phyloP scores from a whole-genome alignment of 1,284 basidiomycete species.

The Taiwanofungus camphoratus region DNA sequence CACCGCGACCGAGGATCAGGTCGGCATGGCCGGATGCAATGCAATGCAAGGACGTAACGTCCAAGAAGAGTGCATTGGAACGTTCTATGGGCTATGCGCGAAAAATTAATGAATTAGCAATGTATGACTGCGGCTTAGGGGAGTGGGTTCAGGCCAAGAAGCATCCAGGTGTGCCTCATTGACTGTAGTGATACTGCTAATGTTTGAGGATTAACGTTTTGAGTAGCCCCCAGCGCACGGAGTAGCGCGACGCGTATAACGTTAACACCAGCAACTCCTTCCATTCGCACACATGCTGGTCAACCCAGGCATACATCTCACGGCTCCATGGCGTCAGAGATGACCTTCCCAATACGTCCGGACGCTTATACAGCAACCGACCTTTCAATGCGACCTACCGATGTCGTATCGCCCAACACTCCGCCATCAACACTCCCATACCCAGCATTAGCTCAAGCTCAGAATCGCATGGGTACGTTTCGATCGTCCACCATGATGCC shows the following conservation, averaged over 20 bases:
- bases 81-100: slow-evolving; percentile 72
- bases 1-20: slow-evolving; percentile 33
- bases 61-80: slow-evolving; percentile 59
- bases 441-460: slow-evolving; percentile 44
- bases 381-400: slow-evolving; percentile 43
- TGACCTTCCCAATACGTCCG: slow-evolving; percentile 70
- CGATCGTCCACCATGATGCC: slow-evolving; percentile 24
- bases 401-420: slow-evolving; percentile 42
- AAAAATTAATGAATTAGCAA: slow-evolving; percentile 80
- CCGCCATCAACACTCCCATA: slow-evolving; percentile 72
- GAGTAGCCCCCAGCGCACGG: slow-evolving; percentile 12
- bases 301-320: slow-evolving; percentile 62
- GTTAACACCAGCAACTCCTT: slow-evolving; percentile 15
- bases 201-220: too few relatives aligned
- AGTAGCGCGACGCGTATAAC: slow-evolving; percentile 10
- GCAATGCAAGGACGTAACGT: slow-evolving; percentile 64
- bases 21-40: slow-evolving; percentile 67
- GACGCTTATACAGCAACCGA: slow-evolving; percentile 76
- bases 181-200: too few relatives aligned
- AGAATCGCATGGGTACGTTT: slow-evolving; percentile 18
- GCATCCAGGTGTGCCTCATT: slow-evolving; percentile 45
- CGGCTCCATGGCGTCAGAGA: slow-evolving; percentile 66
- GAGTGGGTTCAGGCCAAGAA: slow-evolving; percentile 67
- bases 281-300: slow-evolving; percentile 24
- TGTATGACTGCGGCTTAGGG: slow-evolving; percentile 72